Evolutionary conservation across 2,329 filamentous ascomycete species (phyloP), one percentile per base, ranked within the genome.

Genomic region (Aureobasidium sp.): DNA sequence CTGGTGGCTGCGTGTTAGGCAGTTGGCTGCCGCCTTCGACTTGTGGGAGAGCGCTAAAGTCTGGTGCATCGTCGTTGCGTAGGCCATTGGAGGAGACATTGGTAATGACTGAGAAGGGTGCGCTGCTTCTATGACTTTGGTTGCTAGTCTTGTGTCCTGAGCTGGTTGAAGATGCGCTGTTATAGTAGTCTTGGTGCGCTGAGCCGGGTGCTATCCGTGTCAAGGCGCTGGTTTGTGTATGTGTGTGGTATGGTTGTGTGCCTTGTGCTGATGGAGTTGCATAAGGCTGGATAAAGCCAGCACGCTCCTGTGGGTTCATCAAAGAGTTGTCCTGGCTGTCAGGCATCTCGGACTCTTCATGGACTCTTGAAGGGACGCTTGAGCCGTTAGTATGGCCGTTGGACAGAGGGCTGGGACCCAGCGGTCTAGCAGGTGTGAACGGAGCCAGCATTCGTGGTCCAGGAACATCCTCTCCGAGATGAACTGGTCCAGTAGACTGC

Each of bases 101-200:
- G 12, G 38, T 34, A 7, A 34, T 44, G 39, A 38, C 11, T 6
- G 51, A 45, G 58, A 80, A 78, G 2, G 79, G 82, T 1, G 80
- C 83, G 11, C 83, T 72, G 53, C 62, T 65, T 11, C 60, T 50
- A 25, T 59, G 57, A 52, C 64, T 84, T 49, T 72, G 73, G 25
- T 58, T 56, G 52, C 64, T 84, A 2, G 87, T 90, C 66, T 81
- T 83, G 70, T 95, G 93, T n/a, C 83, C 81, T 3, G 81, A 85
- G 19, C 83, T 83, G 1, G 90, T 95, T 1, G 90, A 94, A 2
- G 90, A 95, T 1, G 90, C 91, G 63, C 95, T 90, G 62, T 97
- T 96, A 50, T 84, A 72, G 55, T 82, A 84, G 79, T 84, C 79
- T 19, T 73, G 72, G 14, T 76, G 71, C 63, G 82, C 76, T 27